Conservation (phyloP, 2,329 filamentous ascomycete genomes). For the Nothophaeocryptopus gaeumannii region DNA sequence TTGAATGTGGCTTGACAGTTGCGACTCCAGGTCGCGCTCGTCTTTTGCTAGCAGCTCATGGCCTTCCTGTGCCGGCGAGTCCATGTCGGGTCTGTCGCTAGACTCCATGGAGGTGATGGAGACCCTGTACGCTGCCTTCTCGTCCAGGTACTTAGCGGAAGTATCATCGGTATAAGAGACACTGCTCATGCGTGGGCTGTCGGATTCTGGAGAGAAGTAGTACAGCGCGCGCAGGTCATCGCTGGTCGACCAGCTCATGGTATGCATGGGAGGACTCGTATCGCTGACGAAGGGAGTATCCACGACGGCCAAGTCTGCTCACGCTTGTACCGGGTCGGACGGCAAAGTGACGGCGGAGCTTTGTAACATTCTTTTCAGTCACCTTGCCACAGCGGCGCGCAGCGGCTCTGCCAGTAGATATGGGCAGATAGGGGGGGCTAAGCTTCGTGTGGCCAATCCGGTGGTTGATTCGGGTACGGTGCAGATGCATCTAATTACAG, state of each 20-base stretch:
- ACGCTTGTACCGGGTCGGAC: too few species aligned
- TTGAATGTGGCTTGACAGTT: not conserved
- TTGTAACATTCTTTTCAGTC: too few species aligned
- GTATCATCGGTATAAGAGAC: not conserved
- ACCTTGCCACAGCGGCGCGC: too few species aligned
- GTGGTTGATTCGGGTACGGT: too few species aligned
- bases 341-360: too few species aligned
- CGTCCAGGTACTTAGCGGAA: conserved; percentile 4
- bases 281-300: too few species aligned
- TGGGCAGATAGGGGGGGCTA: too few species aligned
- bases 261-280: too few species aligned
- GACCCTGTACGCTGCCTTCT: conserved; percentile 4
- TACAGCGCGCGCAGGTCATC: not conserved
- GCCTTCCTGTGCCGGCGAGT: conserved; percentile 10
- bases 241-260: not conserved
- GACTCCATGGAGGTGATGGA: conserved; percentile 12
- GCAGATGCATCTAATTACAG: too few species aligned
- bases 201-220: not conserved
- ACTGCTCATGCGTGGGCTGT: not conserved
- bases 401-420: too few species aligned
- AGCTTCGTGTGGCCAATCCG: too few species aligned
- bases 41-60: conserved; percentile 18
- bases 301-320: too few species aligned
- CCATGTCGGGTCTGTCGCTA: conserved; percentile 5
- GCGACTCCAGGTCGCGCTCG: conserved; percentile 17